Evolutionary conservation across 768 basidiomycete genomes (phyloP).

Genomic region (Termitomyces sp.): DNA sequence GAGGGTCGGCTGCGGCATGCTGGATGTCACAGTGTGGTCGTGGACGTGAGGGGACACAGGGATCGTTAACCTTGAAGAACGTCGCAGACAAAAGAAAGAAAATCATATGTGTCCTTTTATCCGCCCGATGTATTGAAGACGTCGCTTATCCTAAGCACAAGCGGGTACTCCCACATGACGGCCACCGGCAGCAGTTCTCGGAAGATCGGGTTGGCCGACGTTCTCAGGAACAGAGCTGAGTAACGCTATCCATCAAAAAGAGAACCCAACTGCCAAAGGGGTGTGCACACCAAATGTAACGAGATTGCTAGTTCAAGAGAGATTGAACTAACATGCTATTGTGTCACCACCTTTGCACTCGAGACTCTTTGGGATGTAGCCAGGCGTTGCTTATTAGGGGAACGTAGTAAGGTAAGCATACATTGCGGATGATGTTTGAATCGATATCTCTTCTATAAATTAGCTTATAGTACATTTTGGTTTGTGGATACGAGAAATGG

Average conservation of each 20-base stretch:
- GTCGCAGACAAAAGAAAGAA: constrained; percentile 2
- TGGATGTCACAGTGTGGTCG: constrained; percentile 11
- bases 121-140: constrained; percentile 1
- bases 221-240: not conserved
- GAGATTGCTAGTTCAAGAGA: not conserved
- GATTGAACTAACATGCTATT: no score
- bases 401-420: no score
- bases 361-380: no score
- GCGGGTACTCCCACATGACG: not conserved
- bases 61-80: not conserved
- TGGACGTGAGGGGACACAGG: not conserved
- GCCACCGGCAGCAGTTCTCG: not conserved
- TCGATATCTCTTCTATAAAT: no score
- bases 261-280: not conserved
- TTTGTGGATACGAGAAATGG: no score
- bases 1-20: constrained; percentile 25
- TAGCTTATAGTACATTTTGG: no score
- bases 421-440: no score
- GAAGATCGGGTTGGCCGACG: not conserved
- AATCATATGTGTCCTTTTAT: constrained; percentile 1
- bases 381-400: no score
- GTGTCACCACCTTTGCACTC: no score
- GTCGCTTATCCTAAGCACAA: not conserved
- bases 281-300: not conserved
- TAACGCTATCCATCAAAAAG: not conserved